Evolutionary conservation across 768 basidiomycete genomes (phyloP).

Genomic region (Cantharellus cinnabarinus): DNA sequence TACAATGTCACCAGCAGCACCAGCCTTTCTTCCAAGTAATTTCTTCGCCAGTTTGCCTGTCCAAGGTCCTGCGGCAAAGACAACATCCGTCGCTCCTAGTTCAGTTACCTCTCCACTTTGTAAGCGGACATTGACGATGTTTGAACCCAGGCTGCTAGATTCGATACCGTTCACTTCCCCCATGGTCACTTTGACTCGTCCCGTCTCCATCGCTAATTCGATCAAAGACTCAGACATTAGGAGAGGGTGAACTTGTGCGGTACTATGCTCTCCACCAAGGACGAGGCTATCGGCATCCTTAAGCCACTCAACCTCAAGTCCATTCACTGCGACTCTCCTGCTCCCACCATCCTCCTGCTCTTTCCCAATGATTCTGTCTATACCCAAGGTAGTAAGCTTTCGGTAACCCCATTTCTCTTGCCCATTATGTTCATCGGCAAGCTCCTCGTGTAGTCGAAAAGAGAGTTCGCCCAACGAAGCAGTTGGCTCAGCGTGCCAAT

Average conservation of each 20-base stretch:
- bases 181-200: slow-evolving; percentile 7
- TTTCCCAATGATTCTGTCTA: neutral
- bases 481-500: slow-evolving; percentile 20
- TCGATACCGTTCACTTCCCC: neutral
- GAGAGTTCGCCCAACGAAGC: slow-evolving; percentile 16
- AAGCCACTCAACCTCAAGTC: slow-evolving; percentile 6
- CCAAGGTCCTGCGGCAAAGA: slow-evolving; percentile 28
- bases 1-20: slow-evolving; percentile 5
- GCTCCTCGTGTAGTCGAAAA: slow-evolving; percentile 18
- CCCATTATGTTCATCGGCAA: slow-evolving; percentile 18
- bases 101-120: neutral
- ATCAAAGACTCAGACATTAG: slow-evolving; percentile 10
- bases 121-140: no score
- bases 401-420: slow-evolving; percentile 10
- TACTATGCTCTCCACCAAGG: slow-evolving; percentile 8
- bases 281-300: neutral
- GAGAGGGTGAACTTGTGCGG: slow-evolving; percentile 12
- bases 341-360: no score
- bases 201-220: slow-evolving; percentile 5
- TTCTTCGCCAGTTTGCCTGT: slow-evolving; percentile 17
- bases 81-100: slow-evolving; percentile 14
- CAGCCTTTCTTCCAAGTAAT: slow-evolving; percentile 13
- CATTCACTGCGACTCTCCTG: neutral
- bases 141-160: no score
- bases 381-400: slow-evolving; percentile 6